Conservation (phyloP, 257 asterid species). For the Forsythia suspensa region DNA sequence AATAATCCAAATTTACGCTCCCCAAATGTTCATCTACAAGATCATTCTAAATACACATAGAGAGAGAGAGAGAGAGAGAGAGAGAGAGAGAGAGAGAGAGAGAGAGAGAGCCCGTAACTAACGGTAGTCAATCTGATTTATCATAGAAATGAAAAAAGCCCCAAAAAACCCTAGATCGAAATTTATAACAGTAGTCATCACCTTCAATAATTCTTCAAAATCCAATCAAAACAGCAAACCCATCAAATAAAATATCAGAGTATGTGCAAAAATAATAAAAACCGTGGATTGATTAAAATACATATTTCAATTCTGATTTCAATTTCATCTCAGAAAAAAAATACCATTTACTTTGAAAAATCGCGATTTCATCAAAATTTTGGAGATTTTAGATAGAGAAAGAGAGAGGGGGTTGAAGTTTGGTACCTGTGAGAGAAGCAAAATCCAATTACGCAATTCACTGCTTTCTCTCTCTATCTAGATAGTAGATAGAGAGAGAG, state of each 20-base stretch:
- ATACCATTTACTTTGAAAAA: background rate
- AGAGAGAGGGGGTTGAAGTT: background rate
- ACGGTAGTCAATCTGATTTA: constrained; percentile 34
- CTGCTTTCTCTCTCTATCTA: constrained; percentile 18
- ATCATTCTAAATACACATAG: background rate
- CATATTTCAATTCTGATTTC: background rate
- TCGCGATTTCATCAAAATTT: background rate
- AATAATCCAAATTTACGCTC: background rate
- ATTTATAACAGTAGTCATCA: constrained; percentile 12
- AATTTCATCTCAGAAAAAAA: background rate
- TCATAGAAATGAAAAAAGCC: constrained; percentile 16
- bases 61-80: no score
- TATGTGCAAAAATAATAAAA: background rate
- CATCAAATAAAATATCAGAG: background rate
- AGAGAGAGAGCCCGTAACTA: background rate
- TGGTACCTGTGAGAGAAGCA: constrained; percentile 25
- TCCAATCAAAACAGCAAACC: constrained; percentile 15
- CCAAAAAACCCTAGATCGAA: constrained; percentile 51
- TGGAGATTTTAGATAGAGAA: background rate
- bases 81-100: no score
- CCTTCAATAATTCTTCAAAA: constrained; percentile 8
- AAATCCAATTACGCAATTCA: constrained; percentile 23
- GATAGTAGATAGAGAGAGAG: background rate
- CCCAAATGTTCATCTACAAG: background rate
- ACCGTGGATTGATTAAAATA: constrained; percentile 2